A percentile compares a stretch with the other conserved stretches of the same genome.
These are phyloP conservation scores for Exobasidium rhododendri DNA, from an alignment of 1,284 basidiomycete species.

Conservation along the genomic window DNA sequence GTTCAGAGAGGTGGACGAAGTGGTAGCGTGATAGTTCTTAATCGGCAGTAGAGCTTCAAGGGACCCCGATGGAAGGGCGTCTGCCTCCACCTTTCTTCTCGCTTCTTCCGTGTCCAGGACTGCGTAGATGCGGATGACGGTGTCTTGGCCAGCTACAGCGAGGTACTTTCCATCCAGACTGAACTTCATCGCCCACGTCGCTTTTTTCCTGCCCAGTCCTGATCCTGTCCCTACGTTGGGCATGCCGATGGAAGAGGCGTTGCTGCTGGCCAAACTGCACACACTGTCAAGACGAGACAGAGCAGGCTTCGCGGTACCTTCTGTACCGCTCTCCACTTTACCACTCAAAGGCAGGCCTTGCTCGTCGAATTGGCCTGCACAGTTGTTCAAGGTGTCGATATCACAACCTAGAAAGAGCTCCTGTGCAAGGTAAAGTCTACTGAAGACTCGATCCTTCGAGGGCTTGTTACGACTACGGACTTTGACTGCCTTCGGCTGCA, in stretches of 20 bases:
- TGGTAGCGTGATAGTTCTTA: not conserved
- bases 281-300: slow-evolving; percentile 3
- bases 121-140: slow-evolving; percentile 47
- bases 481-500: slow-evolving; percentile 7
- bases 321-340: slow-evolving; percentile 8
- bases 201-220: slow-evolving; percentile 28
- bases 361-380: slow-evolving; percentile 5
- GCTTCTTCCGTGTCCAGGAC: slow-evolving; percentile 26
- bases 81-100: slow-evolving; percentile 20
- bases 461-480: slow-evolving; percentile 26
- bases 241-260: slow-evolving; percentile 6
- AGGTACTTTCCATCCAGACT: slow-evolving; percentile 52
- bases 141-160: slow-evolving; percentile 54
- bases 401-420: slow-evolving; percentile 31
- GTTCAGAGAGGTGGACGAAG: slow-evolving; percentile 14
- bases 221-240: not conserved
- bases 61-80: slow-evolving; percentile 5
- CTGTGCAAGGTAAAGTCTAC: slow-evolving; percentile 50
- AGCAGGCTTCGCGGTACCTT: slow-evolving; percentile 16
- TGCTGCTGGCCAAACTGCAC: slow-evolving; percentile 14
- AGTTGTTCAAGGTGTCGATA: not conserved
- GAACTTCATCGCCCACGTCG: slow-evolving; percentile 54
- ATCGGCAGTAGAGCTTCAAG: not conserved
- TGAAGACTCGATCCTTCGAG: slow-evolving; percentile 34
- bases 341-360: slow-evolving; percentile 14